Conservation (phyloP, 495 filamentous ascomycete species). For the Aspergillus homomorphus region DNA sequence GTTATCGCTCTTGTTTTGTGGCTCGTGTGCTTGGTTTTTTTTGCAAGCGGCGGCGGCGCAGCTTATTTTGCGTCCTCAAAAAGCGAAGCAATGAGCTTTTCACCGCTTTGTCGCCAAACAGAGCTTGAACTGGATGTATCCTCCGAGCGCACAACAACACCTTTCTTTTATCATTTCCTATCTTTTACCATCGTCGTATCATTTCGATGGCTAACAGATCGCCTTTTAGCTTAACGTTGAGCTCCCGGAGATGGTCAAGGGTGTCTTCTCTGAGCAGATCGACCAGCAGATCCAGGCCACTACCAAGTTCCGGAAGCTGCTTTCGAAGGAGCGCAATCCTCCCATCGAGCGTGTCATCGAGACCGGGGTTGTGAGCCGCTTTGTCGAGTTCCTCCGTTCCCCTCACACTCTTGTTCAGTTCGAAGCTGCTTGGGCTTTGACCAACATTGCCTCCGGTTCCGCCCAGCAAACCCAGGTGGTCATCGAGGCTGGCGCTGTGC, state of each 20-base stretch:
- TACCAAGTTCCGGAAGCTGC: constrained; percentile 95
- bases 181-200: background rate
- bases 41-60: constrained; percentile 5
- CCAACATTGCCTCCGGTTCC: constrained; percentile 98
- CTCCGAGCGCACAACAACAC: background rate
- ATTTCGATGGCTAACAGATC: constrained; percentile 36
- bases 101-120: constrained; percentile 42
- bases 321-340: constrained; percentile 98
- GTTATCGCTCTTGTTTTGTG: constrained; percentile 3
- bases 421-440: constrained; percentile 98
- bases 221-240: constrained; percentile 83
- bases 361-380: constrained; percentile 95
- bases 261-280: constrained; percentile 98
- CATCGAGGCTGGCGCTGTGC: constrained; percentile 96
- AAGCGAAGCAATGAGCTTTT: constrained; percentile 22
- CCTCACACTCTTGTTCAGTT: constrained; percentile 99
- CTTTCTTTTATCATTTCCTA: background rate
- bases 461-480: constrained; percentile 98
- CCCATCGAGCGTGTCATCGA: constrained; percentile 99
- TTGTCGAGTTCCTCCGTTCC: constrained; percentile 97
- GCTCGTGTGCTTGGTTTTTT: constrained; percentile 3
- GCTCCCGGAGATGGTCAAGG: constrained; percentile 94
- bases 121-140: constrained; percentile 10
- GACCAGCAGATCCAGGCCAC: constrained; percentile 98
- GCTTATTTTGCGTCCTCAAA: background rate